Conservation (phyloP, 306 rosid species). For the Hylodesmum podocarpum region DNA sequence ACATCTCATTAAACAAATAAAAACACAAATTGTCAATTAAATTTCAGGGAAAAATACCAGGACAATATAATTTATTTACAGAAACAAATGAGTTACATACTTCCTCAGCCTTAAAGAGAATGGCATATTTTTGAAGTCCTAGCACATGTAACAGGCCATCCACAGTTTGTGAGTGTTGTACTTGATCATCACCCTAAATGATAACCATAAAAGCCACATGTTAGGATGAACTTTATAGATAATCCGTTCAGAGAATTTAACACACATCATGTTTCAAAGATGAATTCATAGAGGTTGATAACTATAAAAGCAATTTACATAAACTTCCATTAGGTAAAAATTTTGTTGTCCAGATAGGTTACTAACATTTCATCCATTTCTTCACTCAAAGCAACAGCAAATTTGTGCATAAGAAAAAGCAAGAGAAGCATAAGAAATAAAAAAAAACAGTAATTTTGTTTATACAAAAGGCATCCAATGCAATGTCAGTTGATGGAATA, state of each 20-base stretch:
- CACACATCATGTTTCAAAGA: slow-evolving; percentile 10
- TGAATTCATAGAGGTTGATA: background rate
- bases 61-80: background rate
- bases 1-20: slow-evolving; percentile 17
- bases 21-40: background rate
- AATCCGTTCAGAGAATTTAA: slow-evolving; percentile 9
- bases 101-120: slow-evolving; percentile 93
- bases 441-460: background rate
- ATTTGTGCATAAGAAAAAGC: background rate
- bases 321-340: slow-evolving; percentile 5
- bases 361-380: background rate
- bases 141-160: slow-evolving; percentile 75
- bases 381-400: background rate
- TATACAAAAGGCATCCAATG: background rate
- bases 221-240: slow-evolving; percentile 18
- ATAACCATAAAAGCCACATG: slow-evolving; percentile 20
- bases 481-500: background rate
- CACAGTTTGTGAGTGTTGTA: slow-evolving; percentile 70
- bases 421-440: background rate
- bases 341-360: background rate
- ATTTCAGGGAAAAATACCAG: slow-evolving; percentile 3
- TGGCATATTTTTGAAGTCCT: slow-evolving; percentile 83
- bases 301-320: slow-evolving; percentile 9
- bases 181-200: slow-evolving; percentile 70
- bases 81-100: slow-evolving; percentile 53